phyloP scores from a whole-genome alignment of 495 filamentous ascomycete genomes.

The Penicillium antarcticum region DNA sequence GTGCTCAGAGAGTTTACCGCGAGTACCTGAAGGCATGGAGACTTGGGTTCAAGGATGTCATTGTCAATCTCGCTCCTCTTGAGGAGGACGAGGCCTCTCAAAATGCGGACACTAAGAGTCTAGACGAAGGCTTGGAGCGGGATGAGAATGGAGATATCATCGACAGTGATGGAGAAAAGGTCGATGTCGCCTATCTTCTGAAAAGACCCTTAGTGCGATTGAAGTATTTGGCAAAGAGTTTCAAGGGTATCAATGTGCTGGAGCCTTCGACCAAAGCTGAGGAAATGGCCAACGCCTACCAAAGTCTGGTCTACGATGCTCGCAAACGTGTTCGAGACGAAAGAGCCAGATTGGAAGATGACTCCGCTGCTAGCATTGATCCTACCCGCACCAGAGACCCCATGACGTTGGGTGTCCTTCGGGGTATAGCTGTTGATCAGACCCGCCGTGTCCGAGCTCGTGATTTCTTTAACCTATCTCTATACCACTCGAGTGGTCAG shows the following conservation, averaged over 20 bases:
- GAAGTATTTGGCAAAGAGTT: constrained; percentile 81
- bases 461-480: constrained; percentile 81
- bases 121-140: constrained; percentile 67
- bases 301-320: constrained; percentile 71
- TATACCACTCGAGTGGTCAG: constrained; percentile 88
- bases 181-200: constrained; percentile 90
- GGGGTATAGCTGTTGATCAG: constrained; percentile 67
- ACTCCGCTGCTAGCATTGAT: constrained; percentile 82
- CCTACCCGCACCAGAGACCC: constrained; percentile 73
- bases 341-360: constrained; percentile 81
- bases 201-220: constrained; percentile 85
- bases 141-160: constrained; percentile 78
- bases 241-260: constrained; percentile 63
- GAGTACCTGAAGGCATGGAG: constrained; percentile 91
- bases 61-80: constrained; percentile 84
- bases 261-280: constrained; percentile 57
- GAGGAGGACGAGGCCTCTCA: constrained; percentile 43
- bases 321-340: constrained; percentile 81
- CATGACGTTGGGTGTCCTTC: constrained; percentile 64
- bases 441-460: constrained; percentile 76
- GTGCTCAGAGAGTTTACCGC: constrained; percentile 71
- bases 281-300: constrained; percentile 54
- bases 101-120: constrained; percentile 52
- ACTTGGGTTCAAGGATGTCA: constrained; percentile 90
- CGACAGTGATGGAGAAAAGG: constrained; percentile 76